Percentiles rank a stretch among this genome's conserved stretches.
phyloP scores from a whole-genome alignment of 805 yeast species.

The Candida taoyuanica region DNA sequence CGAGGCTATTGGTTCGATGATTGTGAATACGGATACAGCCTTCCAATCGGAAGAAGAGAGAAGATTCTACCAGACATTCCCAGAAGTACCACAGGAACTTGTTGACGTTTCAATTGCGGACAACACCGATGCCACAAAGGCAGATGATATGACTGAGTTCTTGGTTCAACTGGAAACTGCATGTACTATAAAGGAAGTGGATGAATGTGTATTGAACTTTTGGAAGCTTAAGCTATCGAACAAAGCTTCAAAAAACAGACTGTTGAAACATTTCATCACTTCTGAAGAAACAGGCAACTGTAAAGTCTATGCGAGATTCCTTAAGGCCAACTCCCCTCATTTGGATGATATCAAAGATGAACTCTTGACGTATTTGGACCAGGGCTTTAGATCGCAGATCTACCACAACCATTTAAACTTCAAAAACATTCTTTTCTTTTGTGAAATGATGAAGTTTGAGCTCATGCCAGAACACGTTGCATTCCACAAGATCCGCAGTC shows the following conservation, averaged over 20 bases:
- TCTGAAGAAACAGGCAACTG: constrained; percentile 42
- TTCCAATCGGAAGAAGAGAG: constrained; percentile 71
- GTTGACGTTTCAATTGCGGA: constrained; percentile 29
- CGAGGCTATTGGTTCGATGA: constrained; percentile 23
- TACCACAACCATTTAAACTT: constrained; percentile 48
- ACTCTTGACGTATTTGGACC: constrained; percentile 50
- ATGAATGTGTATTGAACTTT: constrained; percentile 42
- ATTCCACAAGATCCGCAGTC: constrained; percentile 65
- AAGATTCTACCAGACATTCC: constrained; percentile 57
- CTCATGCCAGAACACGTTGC: constrained; percentile 65
- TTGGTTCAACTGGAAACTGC: constrained; percentile 40
- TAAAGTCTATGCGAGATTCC: constrained; percentile 57
- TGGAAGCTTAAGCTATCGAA: constrained; percentile 53
- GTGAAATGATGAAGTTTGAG: constrained; percentile 74
- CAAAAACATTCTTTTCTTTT: constrained; percentile 55
- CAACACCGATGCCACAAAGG: constrained; percentile 25
- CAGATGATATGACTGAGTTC: constrained; percentile 39
- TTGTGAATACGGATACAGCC: constrained; percentile 27
- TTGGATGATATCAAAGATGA: constrained; percentile 50
- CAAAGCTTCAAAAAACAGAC: constrained; percentile 64
- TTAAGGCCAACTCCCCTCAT: constrained; percentile 50
- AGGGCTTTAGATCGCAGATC: constrained; percentile 56
- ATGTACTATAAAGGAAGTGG: constrained; percentile 44
- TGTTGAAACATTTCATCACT: constrained; percentile 52
- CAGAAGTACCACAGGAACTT: constrained; percentile 35